These are phyloP conservation scores for Cyclotella kingstonii DNA, from an alignment of 108 stramenopile genomes.

Conservation along the genomic window DNA sequence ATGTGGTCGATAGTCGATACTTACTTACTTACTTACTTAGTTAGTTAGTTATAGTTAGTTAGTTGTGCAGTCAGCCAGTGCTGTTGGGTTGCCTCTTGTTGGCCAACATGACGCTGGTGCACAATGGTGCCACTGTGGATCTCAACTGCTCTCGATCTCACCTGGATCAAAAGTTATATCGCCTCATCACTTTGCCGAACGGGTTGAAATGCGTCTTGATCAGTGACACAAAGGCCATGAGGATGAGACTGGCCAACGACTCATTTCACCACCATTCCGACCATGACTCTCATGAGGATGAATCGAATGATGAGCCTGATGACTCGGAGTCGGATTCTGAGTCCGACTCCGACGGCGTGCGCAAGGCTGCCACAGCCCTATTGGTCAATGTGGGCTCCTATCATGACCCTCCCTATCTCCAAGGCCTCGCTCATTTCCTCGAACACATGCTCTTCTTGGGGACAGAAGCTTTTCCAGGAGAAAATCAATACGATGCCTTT, in stretches of 20 bases:
- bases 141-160: constrained; percentile 33
- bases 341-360: constrained; percentile 43
- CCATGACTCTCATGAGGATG: constrained; percentile 43
- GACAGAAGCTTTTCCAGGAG: constrained; percentile 86
- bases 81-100: too few relatives aligned
- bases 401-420: constrained; percentile 85
- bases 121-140: too few relatives aligned
- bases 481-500: constrained; percentile 84
- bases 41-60: too few relatives aligned
- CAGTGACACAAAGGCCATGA: constrained; percentile 79
- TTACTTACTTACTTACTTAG: too few relatives aligned
- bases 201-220: constrained; percentile 78
- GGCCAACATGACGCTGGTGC: too few relatives aligned
- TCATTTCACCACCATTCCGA: constrained; percentile 45
- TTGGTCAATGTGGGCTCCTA: constrained; percentile 90
- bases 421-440: constrained; percentile 92
- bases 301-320: constrained; percentile 25
- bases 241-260: too few relatives aligned
- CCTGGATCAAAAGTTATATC: constrained; percentile 75
- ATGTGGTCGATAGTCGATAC: too few relatives aligned
- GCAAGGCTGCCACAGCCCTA: constrained; percentile 91
- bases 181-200: constrained; percentile 82
- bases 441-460: constrained; percentile 98
- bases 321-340: constrained; percentile 25
- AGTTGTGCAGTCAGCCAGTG: too few relatives aligned